These are phyloP conservation scores for Ilex asprella DNA, from an alignment of 257 asterid species.

Conservation along the genomic window DNA sequence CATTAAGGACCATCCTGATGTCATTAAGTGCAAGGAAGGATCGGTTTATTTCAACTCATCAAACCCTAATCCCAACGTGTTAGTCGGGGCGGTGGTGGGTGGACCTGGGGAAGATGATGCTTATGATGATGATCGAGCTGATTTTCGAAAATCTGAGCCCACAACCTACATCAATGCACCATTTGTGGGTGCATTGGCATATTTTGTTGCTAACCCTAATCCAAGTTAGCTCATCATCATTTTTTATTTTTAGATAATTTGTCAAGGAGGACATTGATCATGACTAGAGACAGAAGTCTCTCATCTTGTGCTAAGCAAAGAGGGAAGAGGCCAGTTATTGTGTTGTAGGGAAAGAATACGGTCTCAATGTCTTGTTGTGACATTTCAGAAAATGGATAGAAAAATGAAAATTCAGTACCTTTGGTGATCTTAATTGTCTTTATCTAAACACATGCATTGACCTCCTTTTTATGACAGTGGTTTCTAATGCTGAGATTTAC, in stretches of 20 bases:
- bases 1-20: constrained; percentile 51
- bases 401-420: not conserved
- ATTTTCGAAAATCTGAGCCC: constrained; percentile 70
- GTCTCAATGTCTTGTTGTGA: constrained; percentile 27
- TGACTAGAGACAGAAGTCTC: constrained; percentile 35
- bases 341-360: constrained; percentile 12
- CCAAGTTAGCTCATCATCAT: constrained; percentile 12
- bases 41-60: constrained; percentile 67
- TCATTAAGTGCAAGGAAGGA: constrained; percentile 66
- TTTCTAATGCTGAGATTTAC: too few species aligned
- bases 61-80: constrained; percentile 66
- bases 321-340: constrained; percentile 46
- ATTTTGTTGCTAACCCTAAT: constrained; percentile 62
- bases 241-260: constrained; percentile 1
- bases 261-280: not conserved
- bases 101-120: constrained; percentile 85
- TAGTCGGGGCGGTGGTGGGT: constrained; percentile 88
- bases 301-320: constrained; percentile 65
- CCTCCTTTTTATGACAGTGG: too few species aligned
- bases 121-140: constrained; percentile 59
- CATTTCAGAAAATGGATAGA: too few species aligned
- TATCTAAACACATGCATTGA: too few species aligned
- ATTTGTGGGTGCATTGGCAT: constrained; percentile 83
- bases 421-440: too few species aligned
- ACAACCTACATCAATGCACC: constrained; percentile 96